Conservation (phyloP, 768 basidiomycete species). For the Leucogyrophana mollusca region DNA sequence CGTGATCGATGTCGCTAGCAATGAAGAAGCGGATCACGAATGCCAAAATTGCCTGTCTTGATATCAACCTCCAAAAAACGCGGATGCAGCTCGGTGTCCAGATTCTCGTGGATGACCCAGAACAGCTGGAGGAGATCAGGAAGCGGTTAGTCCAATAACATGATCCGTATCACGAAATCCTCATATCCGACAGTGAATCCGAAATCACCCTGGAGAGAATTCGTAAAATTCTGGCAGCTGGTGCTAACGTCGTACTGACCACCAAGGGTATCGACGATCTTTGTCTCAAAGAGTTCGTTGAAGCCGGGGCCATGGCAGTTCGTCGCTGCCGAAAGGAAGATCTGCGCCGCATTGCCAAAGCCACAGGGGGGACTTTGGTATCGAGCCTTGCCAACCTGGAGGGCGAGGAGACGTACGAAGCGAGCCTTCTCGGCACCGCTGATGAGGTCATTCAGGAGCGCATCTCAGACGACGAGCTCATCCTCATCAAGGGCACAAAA, state of each 20-base stretch:
- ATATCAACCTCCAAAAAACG: constrained; percentile 95
- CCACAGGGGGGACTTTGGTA: constrained; percentile 92
- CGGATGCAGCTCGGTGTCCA: constrained; percentile 98
- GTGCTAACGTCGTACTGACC: constrained; percentile 95
- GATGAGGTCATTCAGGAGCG: constrained; percentile 97
- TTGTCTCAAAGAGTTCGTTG: constrained; percentile 97
- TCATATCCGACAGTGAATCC: constrained; percentile 60
- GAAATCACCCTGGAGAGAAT: constrained; percentile 96
- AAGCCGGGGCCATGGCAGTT: constrained; percentile 98
- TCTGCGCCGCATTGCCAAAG: constrained; percentile 93
- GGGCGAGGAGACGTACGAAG: constrained; percentile 96
- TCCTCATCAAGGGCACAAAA: constrained; percentile 96
- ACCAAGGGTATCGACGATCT: constrained; percentile 99
- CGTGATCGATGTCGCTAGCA: constrained; percentile 45
- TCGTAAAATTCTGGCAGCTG: constrained; percentile 91
- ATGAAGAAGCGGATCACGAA: constrained; percentile 95
- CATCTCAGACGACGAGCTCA: constrained; percentile 97
- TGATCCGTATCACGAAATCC: neutral
- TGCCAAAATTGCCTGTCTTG: constrained; percentile 97
- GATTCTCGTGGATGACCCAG: constrained; percentile 94
- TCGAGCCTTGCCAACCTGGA: constrained; percentile 94
- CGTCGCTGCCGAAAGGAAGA: constrained; percentile 98
- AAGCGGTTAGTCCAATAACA: constrained; percentile 58
- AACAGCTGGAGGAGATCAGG: constrained; percentile 94
- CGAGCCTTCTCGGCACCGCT: constrained; percentile 84